Conservation (phyloP, 495 filamentous ascomycete genomes). For the Tirmania nivea region DNA sequence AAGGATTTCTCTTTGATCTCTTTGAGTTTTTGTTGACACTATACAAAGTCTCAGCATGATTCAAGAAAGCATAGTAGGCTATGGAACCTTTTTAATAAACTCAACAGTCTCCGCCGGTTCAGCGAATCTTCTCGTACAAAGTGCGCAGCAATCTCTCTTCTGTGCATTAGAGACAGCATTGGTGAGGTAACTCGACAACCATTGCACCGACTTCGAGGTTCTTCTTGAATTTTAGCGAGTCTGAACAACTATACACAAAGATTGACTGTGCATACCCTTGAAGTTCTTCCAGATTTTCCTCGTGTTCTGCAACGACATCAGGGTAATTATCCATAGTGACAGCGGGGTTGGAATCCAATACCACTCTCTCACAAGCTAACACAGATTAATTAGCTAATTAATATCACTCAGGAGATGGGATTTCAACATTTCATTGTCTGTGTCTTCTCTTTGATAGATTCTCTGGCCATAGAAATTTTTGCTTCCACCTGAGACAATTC, state of each 20-base stretch:
- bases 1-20: conserved; percentile 24
- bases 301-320: conserved; percentile 9
- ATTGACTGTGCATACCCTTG: conserved; percentile 7
- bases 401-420: not conserved
- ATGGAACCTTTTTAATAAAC: conserved; percentile 12
- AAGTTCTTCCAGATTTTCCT: conserved; percentile 22
- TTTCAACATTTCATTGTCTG: conserved; percentile 32
- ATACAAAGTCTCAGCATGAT: not conserved
- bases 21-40: conserved; percentile 24
- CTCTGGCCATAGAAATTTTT: conserved; percentile 42
- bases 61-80: not conserved
- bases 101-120: conserved; percentile 11
- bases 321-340: conserved; percentile 15
- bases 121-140: conserved; percentile 12
- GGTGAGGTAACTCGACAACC: not conserved
- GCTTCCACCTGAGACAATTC: conserved; percentile 60
- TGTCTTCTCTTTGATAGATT: conserved; percentile 38
- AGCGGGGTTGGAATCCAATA: conserved; percentile 9
- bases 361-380: conserved; percentile 11
- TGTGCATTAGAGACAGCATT: not conserved
- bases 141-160: conserved; percentile 8
- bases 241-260: conserved; percentile 7
- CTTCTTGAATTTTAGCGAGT: conserved; percentile 1
- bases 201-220: conserved; percentile 1
- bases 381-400: no score